These are phyloP conservation scores for Cynanchum wilfordii DNA, from an alignment of 257 asterid genomes.

Conservation along the genomic window DNA sequence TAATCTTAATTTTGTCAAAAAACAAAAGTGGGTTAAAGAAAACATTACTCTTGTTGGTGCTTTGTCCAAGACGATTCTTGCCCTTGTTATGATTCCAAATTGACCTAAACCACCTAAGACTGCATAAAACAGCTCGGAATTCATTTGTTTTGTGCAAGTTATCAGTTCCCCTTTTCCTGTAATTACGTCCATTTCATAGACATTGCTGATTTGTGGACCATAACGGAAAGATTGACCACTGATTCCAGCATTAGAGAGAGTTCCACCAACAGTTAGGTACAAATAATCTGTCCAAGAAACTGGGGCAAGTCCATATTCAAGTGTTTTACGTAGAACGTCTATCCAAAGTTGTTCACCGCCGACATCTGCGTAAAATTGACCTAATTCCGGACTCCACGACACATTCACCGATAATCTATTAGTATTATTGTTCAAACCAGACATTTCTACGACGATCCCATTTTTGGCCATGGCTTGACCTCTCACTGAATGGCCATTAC, in stretches of 20 bases:
- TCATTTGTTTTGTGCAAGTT: constrained; percentile 42
- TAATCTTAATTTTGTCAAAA: not conserved
- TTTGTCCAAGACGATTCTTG: constrained; percentile 48
- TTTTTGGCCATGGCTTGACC: constrained; percentile 64
- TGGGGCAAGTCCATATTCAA: constrained; percentile 49
- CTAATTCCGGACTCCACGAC: constrained; percentile 31
- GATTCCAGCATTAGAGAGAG: constrained; percentile 69
- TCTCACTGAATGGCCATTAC: constrained; percentile 65
- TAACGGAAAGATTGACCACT: constrained; percentile 59
- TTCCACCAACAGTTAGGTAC: constrained; percentile 66
- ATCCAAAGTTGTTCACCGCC: constrained; percentile 71
- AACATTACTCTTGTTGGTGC: constrained; percentile 61
- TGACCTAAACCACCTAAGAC: constrained; percentile 78
- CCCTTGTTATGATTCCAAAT: constrained; percentile 72
- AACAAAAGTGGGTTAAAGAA: not conserved
- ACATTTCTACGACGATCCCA: constrained; percentile 74
- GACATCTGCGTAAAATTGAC: constrained; percentile 53
- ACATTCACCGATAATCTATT: constrained; percentile 32
- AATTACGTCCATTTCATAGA: constrained; percentile 55
- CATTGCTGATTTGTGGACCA: constrained; percentile 77
- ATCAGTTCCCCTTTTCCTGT: constrained; percentile 52
- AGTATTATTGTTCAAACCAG: constrained; percentile 17
- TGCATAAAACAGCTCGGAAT: constrained; percentile 50
- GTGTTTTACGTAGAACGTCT: constrained; percentile 36
- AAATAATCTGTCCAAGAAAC: constrained; percentile 71